Evolutionary conservation across 208 protist species (phyloP).

Genomic region (Naegleria gruberi): DNA sequence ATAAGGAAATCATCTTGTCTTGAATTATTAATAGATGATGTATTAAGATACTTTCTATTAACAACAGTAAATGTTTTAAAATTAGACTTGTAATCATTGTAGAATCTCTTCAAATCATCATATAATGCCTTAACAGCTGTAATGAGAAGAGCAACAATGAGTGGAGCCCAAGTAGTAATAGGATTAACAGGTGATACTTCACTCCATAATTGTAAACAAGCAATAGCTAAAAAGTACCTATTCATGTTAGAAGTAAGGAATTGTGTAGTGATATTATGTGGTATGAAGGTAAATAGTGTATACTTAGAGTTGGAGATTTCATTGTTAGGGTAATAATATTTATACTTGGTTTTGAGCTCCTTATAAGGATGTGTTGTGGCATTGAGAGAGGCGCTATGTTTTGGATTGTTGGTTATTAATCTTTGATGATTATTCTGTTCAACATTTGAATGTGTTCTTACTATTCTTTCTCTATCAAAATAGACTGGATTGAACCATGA

Average conservation of each 20-base stretch:
- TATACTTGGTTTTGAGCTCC: no score
- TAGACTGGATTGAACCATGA: no score
- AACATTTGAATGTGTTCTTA: no score
- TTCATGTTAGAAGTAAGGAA: conserved; percentile 50
- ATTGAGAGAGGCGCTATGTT: no score
- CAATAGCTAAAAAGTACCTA: conserved; percentile 41
- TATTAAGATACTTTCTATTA: conserved; percentile 12
- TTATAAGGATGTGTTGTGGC: no score
- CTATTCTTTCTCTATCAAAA: no score
- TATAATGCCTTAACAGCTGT: conserved; percentile 82
- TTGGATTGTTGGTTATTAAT: no score
- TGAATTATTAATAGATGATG: no score
- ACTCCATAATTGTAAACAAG: conserved; percentile 27
- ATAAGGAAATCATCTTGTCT: no score
- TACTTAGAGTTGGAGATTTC: conserved; percentile 53
- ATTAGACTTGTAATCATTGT: conserved; percentile 69
- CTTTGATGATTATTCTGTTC: no score
- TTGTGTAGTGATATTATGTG: conserved; percentile 57
- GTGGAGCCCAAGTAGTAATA: conserved; percentile 36
- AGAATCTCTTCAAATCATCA: conserved; percentile 82
- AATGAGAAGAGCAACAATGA: conserved; percentile 48
- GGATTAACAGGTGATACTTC: not conserved
- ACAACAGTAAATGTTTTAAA: conserved; percentile 56
- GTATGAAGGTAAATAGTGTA: conserved; percentile 52
- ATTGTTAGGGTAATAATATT: no score